Evolutionary conservation across 1,139 yeast genomes (phyloP), one percentile per base, ranked within the genome.

Genomic region (Geotrichum macrosporum): DNA sequence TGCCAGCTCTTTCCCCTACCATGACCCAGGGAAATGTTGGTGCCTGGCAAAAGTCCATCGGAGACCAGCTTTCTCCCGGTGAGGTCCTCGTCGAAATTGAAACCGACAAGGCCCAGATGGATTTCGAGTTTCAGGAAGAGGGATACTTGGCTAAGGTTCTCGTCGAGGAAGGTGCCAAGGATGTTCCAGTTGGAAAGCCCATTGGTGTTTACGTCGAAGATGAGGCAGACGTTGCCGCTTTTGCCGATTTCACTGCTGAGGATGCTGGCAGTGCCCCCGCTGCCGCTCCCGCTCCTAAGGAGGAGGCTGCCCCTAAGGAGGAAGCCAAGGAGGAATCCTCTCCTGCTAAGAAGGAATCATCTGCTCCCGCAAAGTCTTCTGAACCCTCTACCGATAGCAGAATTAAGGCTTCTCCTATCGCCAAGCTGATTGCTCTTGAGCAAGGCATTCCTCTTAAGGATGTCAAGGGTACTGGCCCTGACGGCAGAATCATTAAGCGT

Each of bases 61-160:
- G 98, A 63, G 97, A 92, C 65, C 70, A 78, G 67, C 30, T 32
- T 18, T 60, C 75, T 22, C 94, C 96, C 24, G 97, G 98, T 68
- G 96, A 89, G 65, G 81, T 94, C 48, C 78, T 92, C 59, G 96
- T 96, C 50, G 98, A 92, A 70, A 84, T 92, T 57, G 98, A 92
- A 73, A 92, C 99, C 57, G 99, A 92, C 69, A 92, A 92, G 75
- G 98, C 99, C 50, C 84, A 89, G 55, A 92, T 92, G 96, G 99
- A 94, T 71, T 92, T 88, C 63, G 99, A 92, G 72, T 92, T 92
- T 75, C 97, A 89, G 73, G 99, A 94, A 61, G 99, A 94, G 51
- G 99, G 98, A 51, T 88, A 66, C 73, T 74, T 92, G 64, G 97
- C 98, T 57, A 86, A 92, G 75, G 81, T 88, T 58, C 74, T 94